Evolutionary conservation across 169 alveolate species (phyloP), one percentile per base, ranked within the genome.

Genomic region (Cryptosporidium andersoni): DNA sequence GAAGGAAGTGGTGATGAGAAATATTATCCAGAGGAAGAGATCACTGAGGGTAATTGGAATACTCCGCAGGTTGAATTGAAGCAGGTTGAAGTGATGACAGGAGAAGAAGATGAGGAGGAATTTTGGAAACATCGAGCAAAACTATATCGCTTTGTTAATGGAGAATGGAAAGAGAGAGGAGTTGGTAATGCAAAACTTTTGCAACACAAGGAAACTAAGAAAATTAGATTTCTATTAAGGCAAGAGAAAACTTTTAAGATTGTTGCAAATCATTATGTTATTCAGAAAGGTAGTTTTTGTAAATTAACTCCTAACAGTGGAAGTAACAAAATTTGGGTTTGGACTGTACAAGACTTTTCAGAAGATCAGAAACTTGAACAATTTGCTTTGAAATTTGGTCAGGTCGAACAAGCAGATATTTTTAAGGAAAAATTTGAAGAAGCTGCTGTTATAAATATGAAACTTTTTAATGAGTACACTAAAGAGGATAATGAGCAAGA

Each of bases 161-260:
- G 95, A 12, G 98, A 96, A 88, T 97, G 99, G 99, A 97, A 97
- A 89, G 99, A 97, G 89, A 90, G 99, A 56, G 99, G 99, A 36
- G 91, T 96, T 25, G 99, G 99, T 0, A 97, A 97, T 62, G 92
- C 97, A 37, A 97, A 96, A 91, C 92, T 97, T 67, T 92, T 97
- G 88, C 93, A 95, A 88, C 98, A 97, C 92, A 96, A 93, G 85
- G 94, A 94, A 14, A 91, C 95, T 2, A 95, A 95, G 64, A 95
- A 89, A 66, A 95, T 97, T 43, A 91, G 99, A 81, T 95, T 96
- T 89, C 89, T 97, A 9, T 90, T 97, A 74, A 92, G 99, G 51
- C 99, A 97, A 82, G 99, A 97, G 49, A 96, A 96, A 91, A 97
- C 99, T 4, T 90, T 95, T 66, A 97, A 97, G 82, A 93, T 96